Conservation (phyloP, 805 yeast species). For the Starmerella sp. region DNA sequence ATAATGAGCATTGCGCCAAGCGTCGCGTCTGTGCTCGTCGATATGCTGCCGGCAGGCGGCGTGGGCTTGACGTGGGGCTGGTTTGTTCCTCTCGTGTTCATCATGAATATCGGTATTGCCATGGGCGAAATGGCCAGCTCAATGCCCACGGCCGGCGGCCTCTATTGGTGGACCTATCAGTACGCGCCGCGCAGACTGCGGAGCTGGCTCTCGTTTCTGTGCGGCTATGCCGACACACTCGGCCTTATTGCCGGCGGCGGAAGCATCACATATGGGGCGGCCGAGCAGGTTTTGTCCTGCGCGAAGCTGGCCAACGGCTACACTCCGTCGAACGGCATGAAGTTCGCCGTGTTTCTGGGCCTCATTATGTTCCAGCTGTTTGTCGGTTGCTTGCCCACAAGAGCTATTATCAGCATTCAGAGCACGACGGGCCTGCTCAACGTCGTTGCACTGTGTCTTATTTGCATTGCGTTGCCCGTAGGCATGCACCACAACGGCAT, state of each 20-base stretch:
- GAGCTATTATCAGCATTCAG: conserved; percentile 47
- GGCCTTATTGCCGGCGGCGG: conserved; percentile 58
- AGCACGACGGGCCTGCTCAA: conserved; percentile 47
- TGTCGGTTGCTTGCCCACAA: conserved; percentile 48
- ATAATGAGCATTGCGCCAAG: conserved; percentile 60
- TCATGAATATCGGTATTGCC: conserved; percentile 46
- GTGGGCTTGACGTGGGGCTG: conserved; percentile 65
- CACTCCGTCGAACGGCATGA: conserved; percentile 40
- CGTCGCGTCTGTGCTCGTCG: conserved; percentile 43
- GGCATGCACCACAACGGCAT: conserved; percentile 31
- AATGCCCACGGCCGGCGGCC: conserved; percentile 66
- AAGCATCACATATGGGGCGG: conserved; percentile 57
- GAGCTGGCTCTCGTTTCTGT: conserved; percentile 47
- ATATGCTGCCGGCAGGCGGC: conserved; percentile 52
- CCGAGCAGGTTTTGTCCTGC: conserved; percentile 29
- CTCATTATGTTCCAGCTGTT: conserved; percentile 43
- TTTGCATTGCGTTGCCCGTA: conserved; percentile 54
- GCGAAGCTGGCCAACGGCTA: conserved; percentile 37
- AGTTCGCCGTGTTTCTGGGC: conserved; percentile 59
- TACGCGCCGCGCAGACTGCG: conserved; percentile 47
- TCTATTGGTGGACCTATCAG: conserved; percentile 57
- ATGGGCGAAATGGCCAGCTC: conserved; percentile 60
- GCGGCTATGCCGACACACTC: conserved; percentile 57
- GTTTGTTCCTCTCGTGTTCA: conserved; percentile 47
- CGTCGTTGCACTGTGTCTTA: conserved; percentile 40